phyloP scores from a whole-genome alignment of 2,329 filamentous ascomycete genomes.

The Penicillium hesseltinei region DNA sequence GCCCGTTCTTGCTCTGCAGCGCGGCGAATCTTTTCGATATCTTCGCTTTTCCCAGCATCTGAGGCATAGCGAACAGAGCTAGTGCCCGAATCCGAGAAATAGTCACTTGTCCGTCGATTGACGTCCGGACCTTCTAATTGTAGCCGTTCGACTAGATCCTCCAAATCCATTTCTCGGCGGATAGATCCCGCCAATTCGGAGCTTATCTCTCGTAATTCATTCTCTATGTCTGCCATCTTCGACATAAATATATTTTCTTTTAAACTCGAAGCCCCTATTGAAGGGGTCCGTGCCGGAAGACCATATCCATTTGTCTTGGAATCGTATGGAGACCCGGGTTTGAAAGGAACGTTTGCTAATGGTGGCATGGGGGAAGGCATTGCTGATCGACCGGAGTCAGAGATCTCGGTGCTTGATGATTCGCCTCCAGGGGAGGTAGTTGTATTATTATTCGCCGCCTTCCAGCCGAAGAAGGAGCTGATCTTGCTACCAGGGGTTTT shows the following conservation, averaged over 20 bases:
- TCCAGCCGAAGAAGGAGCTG: slow-evolving; percentile 68
- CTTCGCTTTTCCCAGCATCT: slow-evolving; percentile 60
- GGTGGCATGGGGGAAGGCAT: slow-evolving; percentile 54
- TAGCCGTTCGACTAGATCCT: slow-evolving; percentile 85
- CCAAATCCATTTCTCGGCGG: slow-evolving; percentile 89
- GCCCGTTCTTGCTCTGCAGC: slow-evolving; percentile 89
- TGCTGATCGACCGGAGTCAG: slow-evolving; percentile 59
- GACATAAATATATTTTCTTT: slow-evolving; percentile 49
- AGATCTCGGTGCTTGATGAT: slow-evolving; percentile 62
- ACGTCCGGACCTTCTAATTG: slow-evolving; percentile 68
- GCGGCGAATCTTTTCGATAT: slow-evolving; percentile 79
- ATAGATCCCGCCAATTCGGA: slow-evolving; percentile 90
- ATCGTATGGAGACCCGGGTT: slow-evolving; percentile 50
- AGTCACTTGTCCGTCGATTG: slow-evolving; percentile 84
- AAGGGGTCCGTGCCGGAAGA: slow-evolving; percentile 38
- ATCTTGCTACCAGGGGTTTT: slow-evolving; percentile 58
- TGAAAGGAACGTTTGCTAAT: slow-evolving; percentile 34
- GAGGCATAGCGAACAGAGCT: slow-evolving; percentile 75
- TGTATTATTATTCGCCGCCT: slow-evolving; percentile 35
- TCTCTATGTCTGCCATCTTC: slow-evolving; percentile 83
- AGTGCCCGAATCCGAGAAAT: slow-evolving; percentile 94
- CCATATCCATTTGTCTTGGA: slow-evolving; percentile 53
- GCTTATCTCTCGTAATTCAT: slow-evolving; percentile 90
- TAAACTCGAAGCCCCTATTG: slow-evolving; percentile 47
- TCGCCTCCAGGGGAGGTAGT: slow-evolving; percentile 55